Evolutionary conservation across 805 yeast species (phyloP).

Genomic region (Scheffersomyces ergatensis): DNA sequence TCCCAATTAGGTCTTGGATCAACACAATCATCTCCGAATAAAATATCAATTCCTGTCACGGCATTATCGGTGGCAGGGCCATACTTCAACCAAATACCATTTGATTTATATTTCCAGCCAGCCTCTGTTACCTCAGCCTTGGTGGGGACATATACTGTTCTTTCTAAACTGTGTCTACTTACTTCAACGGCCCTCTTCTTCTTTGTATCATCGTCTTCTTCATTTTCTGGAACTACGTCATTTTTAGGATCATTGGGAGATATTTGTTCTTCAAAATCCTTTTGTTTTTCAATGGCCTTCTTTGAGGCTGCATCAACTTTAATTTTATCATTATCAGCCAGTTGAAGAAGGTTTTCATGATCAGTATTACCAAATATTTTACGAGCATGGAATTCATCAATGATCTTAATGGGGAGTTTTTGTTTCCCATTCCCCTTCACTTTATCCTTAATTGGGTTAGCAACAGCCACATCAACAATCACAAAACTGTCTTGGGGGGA

Average conservation of each 20-base stretch:
- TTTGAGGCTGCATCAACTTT: conserved; percentile 2
- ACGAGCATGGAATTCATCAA: conserved; percentile 24
- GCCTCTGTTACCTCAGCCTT: conserved; percentile 28
- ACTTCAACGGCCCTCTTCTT: conserved; percentile 9
- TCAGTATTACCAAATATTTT: conserved; percentile 28
- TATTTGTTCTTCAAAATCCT: conserved; percentile 2
- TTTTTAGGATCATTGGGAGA: conserved; percentile 2
- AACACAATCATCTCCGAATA: conserved; percentile 70
- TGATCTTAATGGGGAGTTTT: conserved; percentile 24
- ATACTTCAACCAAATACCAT: conserved; percentile 61
- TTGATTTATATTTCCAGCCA: conserved; percentile 47
- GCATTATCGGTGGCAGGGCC: conserved; percentile 41
- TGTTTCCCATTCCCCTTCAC: conserved; percentile 36
- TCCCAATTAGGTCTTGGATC: conserved; percentile 80
- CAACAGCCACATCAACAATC: conserved; percentile 39
- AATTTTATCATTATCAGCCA: conserved; percentile 6
- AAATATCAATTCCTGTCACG: conserved; percentile 59
- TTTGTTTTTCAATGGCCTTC: background rate
- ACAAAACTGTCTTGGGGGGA: conserved; percentile 19
- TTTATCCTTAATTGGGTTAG: conserved; percentile 24
- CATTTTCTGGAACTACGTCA: background rate
- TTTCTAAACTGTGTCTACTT: conserved; percentile 17
- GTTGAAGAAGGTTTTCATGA: conserved; percentile 10
- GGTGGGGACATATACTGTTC: conserved; percentile 27
- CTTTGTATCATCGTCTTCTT: background rate